Evolutionary conservation across 2,329 filamentous ascomycete species (phyloP).

Genomic region (Penicillium rolfsii): DNA sequence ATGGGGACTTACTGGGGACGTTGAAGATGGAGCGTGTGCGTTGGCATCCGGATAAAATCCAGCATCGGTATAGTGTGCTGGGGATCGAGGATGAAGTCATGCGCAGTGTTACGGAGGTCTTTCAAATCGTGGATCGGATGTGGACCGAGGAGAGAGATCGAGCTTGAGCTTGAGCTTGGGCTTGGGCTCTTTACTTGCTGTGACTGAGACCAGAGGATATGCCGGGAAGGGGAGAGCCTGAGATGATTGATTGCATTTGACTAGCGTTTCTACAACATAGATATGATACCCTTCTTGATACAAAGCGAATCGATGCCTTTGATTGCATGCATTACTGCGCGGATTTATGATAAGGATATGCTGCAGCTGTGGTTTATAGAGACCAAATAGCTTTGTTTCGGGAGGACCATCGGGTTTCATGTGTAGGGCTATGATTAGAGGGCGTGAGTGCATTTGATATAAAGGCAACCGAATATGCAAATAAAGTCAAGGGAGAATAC

Average conservation of each 20-base stretch:
- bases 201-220: not conserved
- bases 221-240: not conserved
- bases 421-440: no score
- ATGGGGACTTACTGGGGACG: slow-evolving; percentile 48
- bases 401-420: no score
- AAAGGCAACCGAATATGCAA: no score
- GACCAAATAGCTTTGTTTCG: no score
- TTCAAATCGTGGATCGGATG: slow-evolving; percentile 83
- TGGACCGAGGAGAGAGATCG: slow-evolving; percentile 66
- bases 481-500: not conserved
- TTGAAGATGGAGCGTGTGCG: slow-evolving; percentile 85
- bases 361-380: no score
- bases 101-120: slow-evolving; percentile 82
- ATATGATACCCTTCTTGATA: slow-evolving; percentile 4
- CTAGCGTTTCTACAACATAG: slow-evolving; percentile 7
- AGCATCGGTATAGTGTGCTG: slow-evolving; percentile 77
- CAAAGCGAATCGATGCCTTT: not conserved
- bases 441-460: no score
- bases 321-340: not conserved
- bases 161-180: slow-evolving; percentile 15
- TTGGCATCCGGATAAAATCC: slow-evolving; percentile 98
- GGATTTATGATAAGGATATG: not conserved
- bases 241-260: slow-evolving; percentile 8
- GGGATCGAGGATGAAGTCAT: slow-evolving; percentile 72
- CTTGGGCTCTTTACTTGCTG: not conserved